These are phyloP conservation scores for Chlamydomonas applanata DNA, from an alignment of 139 green algal species.

Conservation along the genomic window DNA sequence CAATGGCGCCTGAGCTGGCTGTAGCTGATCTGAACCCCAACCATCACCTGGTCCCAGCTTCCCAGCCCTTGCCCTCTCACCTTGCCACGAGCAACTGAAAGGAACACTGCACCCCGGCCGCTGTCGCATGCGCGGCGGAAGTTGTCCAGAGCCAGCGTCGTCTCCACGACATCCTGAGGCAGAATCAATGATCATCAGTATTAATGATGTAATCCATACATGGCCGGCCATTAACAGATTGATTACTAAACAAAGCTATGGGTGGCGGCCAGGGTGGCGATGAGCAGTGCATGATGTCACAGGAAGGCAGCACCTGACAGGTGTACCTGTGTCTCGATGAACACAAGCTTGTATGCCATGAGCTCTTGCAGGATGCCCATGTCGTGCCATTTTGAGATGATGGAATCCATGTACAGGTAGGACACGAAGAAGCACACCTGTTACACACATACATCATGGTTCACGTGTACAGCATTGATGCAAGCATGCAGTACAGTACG, in stretches of 20 bases:
- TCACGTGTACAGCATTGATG: too few species aligned
- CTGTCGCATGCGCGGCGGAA: slow-evolving; percentile 96
- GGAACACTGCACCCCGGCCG: slow-evolving; percentile 93
- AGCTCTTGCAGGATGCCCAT: slow-evolving; percentile 93
- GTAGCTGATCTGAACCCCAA: too few species aligned
- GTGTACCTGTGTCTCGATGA: slow-evolving; percentile 90
- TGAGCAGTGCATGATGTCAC: too few species aligned
- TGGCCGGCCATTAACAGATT: too few species aligned
- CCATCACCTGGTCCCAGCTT: too few species aligned
- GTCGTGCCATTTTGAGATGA: slow-evolving; percentile 92
- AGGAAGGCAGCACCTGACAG: too few species aligned
- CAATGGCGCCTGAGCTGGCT: too few species aligned
- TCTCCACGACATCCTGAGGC: slow-evolving; percentile 95
- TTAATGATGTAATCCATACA: too few species aligned
- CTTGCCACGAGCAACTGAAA: slow-evolving; percentile 86
- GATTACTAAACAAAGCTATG: too few species aligned
- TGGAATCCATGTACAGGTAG: slow-evolving; percentile 98
- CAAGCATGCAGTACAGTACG: too few species aligned
- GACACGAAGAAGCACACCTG: slow-evolving; percentile 93
- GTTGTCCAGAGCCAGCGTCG: slow-evolving; percentile 96
- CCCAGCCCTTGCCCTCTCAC: slow-evolving; percentile 21
- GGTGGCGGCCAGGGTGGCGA: too few species aligned
- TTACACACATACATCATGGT: too few species aligned
- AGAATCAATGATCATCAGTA: background rate
- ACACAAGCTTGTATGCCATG: slow-evolving; percentile 95